Percentiles rank a stretch among this genome's conserved stretches.
Conservation (phyloP, 805 yeast species). For the Hanseniaspora meyeri region DNA sequence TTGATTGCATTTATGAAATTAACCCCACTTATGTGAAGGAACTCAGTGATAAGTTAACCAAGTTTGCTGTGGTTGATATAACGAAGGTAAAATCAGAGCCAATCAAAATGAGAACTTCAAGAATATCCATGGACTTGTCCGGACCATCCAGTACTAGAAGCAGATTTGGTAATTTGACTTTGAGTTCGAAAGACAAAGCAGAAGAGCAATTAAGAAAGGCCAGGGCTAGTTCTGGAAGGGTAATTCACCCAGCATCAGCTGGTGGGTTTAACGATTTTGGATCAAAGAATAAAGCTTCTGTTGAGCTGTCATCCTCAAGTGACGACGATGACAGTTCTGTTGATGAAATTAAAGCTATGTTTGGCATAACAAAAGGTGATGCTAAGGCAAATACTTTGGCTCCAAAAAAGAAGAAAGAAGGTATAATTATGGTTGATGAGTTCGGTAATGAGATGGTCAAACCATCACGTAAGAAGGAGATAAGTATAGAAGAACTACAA, state of each 20-base stretch:
- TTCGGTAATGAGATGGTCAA: conserved; percentile 28
- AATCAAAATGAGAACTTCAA: conserved; percentile 16
- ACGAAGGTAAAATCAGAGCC: conserved; percentile 19
- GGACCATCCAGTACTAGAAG: conserved; percentile 6
- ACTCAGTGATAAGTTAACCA: conserved; percentile 5
- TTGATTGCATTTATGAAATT: conserved; percentile 5
- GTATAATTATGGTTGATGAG: conserved; percentile 16
- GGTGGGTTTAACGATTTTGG: conserved; percentile 38
- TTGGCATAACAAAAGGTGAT: conserved; percentile 20
- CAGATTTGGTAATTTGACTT: conserved; percentile 6
- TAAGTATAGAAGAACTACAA: conserved; percentile 30
- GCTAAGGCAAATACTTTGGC: not conserved
- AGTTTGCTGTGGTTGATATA: not conserved
- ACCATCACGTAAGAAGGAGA: conserved; percentile 28
- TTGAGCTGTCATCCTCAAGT: conserved; percentile 14
- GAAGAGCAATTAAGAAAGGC: conserved; percentile 25
- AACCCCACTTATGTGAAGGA: conserved; percentile 6
- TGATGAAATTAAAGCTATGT: conserved; percentile 20
- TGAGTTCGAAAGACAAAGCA: conserved; percentile 17
- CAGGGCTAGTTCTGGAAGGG: conserved; percentile 24
- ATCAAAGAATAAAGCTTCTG: conserved; percentile 17
- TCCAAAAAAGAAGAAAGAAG: conserved; percentile 2
- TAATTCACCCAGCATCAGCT: conserved; percentile 37
- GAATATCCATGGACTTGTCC: conserved; percentile 13
- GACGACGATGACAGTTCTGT: conserved; percentile 32